These are phyloP conservation scores for Arthrobotrys iridis DNA, from an alignment of 2,329 filamentous ascomycete species.

Conservation along the genomic window DNA sequence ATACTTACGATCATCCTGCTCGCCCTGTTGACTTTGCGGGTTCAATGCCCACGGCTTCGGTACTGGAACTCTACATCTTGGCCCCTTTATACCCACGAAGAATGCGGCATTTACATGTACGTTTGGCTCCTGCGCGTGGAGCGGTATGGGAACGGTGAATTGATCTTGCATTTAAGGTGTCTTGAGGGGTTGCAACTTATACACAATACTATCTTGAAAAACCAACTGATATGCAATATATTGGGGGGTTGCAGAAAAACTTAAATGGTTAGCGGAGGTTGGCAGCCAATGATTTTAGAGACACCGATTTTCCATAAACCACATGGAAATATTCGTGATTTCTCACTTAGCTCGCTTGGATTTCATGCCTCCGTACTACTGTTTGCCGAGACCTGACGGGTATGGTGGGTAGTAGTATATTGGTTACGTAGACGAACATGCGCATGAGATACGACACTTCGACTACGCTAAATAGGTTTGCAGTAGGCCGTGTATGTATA, in stretches of 20 bases:
- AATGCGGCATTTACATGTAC: conserved; percentile 50
- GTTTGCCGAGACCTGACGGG: conserved; percentile 46
- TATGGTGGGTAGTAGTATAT: conserved; percentile 13
- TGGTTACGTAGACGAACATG: conserved; percentile 37
- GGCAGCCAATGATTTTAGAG: conserved; percentile 13
- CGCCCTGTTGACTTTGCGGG: conserved; percentile 14
- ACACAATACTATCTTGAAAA: conserved; percentile 1
- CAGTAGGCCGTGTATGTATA: neutral
- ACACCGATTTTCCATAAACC: conserved; percentile 21
- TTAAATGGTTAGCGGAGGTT: neutral
- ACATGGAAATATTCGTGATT: neutral
- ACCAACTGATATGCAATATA: conserved; percentile 24
- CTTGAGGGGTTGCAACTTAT: conserved; percentile 4
- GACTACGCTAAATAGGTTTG: conserved; percentile 7
- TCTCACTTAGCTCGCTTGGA: conserved; percentile 7
- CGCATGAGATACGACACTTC: conserved; percentile 43
- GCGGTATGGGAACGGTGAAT: neutral
- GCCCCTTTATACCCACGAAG: conserved; percentile 23
- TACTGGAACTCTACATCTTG: conserved; percentile 28
- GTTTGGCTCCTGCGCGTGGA: conserved; percentile 1
- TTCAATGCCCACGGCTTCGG: neutral
- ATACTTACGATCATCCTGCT: conserved; percentile 14
- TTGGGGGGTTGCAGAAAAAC: conserved; percentile 8
- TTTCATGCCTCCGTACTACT: conserved; percentile 3
- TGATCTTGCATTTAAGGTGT: conserved; percentile 1